phyloP scores from a whole-genome alignment of 1,284 basidiomycete genomes.

The Rhodotorula sp. region DNA sequence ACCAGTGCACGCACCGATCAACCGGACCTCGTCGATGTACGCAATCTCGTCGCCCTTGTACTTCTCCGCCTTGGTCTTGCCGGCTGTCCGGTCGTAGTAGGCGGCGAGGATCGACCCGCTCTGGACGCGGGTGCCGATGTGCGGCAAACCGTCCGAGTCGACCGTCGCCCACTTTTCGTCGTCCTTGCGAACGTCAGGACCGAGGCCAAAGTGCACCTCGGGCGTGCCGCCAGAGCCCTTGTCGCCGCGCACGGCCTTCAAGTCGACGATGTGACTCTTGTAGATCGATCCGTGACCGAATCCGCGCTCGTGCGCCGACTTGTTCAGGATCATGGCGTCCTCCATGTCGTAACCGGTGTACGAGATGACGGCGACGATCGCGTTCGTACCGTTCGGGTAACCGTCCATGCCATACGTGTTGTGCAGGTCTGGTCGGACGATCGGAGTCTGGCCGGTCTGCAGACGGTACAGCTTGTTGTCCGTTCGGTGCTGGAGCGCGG shows the following conservation, averaged over 20 bases:
- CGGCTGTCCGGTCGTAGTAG: constrained; percentile 82
- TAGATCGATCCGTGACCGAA: constrained; percentile 97
- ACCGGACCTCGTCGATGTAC: constrained; percentile 86
- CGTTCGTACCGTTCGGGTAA: constrained; percentile 98
- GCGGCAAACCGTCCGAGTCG: constrained; percentile 81
- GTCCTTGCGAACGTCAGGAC: constrained; percentile 65
- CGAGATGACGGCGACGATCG: constrained; percentile 97
- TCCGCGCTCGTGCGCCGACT: constrained; percentile 95
- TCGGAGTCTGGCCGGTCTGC: constrained; percentile 90
- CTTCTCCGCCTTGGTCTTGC: constrained; percentile 80
- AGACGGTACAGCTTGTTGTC: constrained; percentile 99
- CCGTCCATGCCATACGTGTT: constrained; percentile 98
- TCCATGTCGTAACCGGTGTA: constrained; percentile 99
- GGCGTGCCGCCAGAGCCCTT: constrained; percentile 40
- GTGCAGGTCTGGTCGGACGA: constrained; percentile 88
- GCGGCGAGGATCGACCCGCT: constrained; percentile 78
- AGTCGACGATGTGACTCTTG: constrained; percentile 89
- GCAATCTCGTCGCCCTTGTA: constrained; percentile 96
- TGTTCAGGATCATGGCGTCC: constrained; percentile 99
- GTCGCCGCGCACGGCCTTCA: constrained; percentile 72
- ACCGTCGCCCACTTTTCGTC: constrained; percentile 65
- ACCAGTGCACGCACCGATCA: constrained; percentile 64
- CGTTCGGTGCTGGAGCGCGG: constrained; percentile 82
- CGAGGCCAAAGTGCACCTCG: constrained; percentile 73
- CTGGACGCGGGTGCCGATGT: constrained; percentile 67